phyloP scores from a whole-genome alignment of 176 grass and related monocot genomes.

The Tillandsia fasciculata region DNA sequence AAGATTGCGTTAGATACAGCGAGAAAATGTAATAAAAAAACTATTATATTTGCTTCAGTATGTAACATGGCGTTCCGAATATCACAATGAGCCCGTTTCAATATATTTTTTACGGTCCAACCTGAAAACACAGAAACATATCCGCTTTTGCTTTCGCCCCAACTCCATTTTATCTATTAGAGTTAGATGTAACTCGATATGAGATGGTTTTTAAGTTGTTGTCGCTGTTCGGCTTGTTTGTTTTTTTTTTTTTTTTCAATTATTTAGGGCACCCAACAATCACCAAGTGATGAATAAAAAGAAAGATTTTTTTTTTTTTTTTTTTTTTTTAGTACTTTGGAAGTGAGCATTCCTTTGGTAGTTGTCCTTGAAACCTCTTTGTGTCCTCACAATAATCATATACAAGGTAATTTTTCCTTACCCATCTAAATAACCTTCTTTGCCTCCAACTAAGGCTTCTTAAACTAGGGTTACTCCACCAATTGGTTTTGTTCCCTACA shows the following conservation, averaged over 20 bases:
- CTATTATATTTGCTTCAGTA: too few relatives aligned
- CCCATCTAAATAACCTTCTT: conserved; percentile 36
- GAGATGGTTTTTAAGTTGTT: too few relatives aligned
- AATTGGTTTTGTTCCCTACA: not conserved
- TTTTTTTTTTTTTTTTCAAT: not conserved
- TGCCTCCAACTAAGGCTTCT: conserved; percentile 23
- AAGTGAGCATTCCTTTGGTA: conserved; percentile 26
- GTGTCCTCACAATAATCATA: conserved; percentile 26
- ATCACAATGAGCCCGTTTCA: too few relatives aligned
- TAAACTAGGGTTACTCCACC: conserved; percentile 22
- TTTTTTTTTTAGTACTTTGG: conserved; percentile 2
- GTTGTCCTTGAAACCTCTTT: conserved; percentile 2
- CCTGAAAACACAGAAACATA: too few relatives aligned
- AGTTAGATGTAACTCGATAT: too few relatives aligned
- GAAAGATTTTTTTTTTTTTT: not conserved
- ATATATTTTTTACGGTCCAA: too few relatives aligned
- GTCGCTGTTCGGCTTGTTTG: too few relatives aligned
- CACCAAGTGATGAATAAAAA: conserved; percentile 5
- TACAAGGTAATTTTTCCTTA: conserved; percentile 24
- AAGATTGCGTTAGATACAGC: too few relatives aligned
- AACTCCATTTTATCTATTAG: too few relatives aligned
- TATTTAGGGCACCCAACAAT: conserved; percentile 24
- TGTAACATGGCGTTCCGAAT: too few relatives aligned
- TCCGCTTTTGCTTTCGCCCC: too few relatives aligned
- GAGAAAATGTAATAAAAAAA: too few relatives aligned